These are phyloP conservation scores for Picochlorum sp. DNA, from an alignment of 139 green algal species.

Conservation along the genomic window DNA sequence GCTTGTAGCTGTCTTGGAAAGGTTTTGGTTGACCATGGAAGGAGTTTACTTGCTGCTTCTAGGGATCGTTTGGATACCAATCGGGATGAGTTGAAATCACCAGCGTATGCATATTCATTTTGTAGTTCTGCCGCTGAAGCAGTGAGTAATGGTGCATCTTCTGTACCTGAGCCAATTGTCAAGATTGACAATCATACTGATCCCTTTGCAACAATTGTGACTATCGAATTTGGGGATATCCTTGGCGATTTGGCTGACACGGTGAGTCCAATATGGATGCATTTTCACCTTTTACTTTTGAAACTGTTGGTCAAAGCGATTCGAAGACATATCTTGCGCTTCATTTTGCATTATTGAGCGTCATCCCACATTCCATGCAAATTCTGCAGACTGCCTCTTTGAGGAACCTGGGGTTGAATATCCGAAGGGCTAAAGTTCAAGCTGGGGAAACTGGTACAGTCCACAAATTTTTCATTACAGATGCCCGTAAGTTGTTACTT, in stretches of 20 bases:
- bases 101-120: neutral
- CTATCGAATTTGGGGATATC: conserved; percentile 66
- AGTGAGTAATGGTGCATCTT: neutral
- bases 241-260: conserved; percentile 81
- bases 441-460: neutral
- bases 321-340: neutral
- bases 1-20: too few species aligned
- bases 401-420: conserved; percentile 83
- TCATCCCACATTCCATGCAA: neutral
- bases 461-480: conserved; percentile 82
- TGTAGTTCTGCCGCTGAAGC: neutral
- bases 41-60: too few species aligned
- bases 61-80: neutral
- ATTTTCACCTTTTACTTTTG: neutral
- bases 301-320: neutral
- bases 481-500: conserved; percentile 29
- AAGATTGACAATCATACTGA: conserved; percentile 91
- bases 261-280: too few species aligned
- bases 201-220: conserved; percentile 74
- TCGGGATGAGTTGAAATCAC: neutral
- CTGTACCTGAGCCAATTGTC: conserved; percentile 28
- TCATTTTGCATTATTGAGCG: neutral
- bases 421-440: conserved; percentile 67
- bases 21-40: too few species aligned
- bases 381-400: conserved; percentile 28